Evolutionary conservation across 1,284 basidiomycete species (phyloP), one percentile per base, ranked within the genome.

Genomic region (Malassezia sympodialis): DNA sequence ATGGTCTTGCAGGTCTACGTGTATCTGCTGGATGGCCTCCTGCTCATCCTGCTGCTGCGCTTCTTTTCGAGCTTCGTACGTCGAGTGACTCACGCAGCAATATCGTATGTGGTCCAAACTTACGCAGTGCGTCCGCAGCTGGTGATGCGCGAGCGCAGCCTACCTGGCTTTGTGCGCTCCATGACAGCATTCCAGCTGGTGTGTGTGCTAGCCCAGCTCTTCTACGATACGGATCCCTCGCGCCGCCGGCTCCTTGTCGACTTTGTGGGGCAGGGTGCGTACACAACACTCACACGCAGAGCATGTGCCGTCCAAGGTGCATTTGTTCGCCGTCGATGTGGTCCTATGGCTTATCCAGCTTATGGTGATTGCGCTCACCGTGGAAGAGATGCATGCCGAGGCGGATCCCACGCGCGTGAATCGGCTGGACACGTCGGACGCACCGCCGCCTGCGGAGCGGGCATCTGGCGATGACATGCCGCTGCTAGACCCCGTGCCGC

Each of bases 211-310:
- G 19, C 39, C 12, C 55, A 57, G 31, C 23, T 46, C 15, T 19
- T 52, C 7, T 32, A 35, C 26, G 37, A 52, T 21, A 51, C 44
- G 11, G 35, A 44, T 8, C 49, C 49, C 4, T 27, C 35, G 15
- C 24, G 42, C 14, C 15, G 30, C 11, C 40, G 56, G n/a, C 53
- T 69, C 34, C 17, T 69, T 10, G 54, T 69, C 39, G 67, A 69
- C 47, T 69, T 67, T 55, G 49, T 69, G 17, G 65, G 63, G 5
- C 67, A 67, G 34, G 45, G 47, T 51, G 27, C 24, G 59, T 51
- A 12, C 35, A 10, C 10, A 30, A 34, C 32, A 41, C 27, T n/a
- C 42, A 39, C 15, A 4, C 10, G 11, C 50, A 56, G 60, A 58
- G 8, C 44, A 59, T 35, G 26, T 53, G 4, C 59, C 58, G 4